Evolutionary conservation across 2,329 filamentous ascomycete species (phyloP), one percentile per base, ranked within the genome.

Genomic region (Plectosphaerella plurivora): DNA sequence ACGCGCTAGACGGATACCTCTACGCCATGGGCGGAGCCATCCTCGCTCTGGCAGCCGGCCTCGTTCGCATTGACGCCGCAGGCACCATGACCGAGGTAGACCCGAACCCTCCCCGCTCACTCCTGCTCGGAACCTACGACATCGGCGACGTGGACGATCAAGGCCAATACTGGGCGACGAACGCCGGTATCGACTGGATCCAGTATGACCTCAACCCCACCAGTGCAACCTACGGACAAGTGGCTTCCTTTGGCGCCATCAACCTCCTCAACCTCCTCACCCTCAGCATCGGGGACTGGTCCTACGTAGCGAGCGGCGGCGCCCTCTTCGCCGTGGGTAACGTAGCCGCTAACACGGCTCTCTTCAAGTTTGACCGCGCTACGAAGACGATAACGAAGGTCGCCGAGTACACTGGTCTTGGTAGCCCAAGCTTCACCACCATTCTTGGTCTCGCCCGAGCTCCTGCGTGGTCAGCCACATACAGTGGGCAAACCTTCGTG

Each of bases 111-210:
- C 39, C 52, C 37, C 28, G 28, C 28, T 10, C 28, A 9, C 28
- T 33, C 28, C 6, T 35, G 49, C 10, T 42, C 16, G 4, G 39
- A 28, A 16, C 12, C 53, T 59, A 57, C 42, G 55, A 58, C 25
- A 8, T 51, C 6, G 62, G 60, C 7, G 61, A 63, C 15, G 49
- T 64, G 39, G 62, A 64, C 47, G 53, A 57, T 33, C 45, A 53
- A 14, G 50, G 45, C 9, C 54, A 59, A 16, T 60, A 51, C 48
- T 60, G 59, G 59, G 46, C 37, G 18, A 53, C 56, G 1, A 48
- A 53, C 3, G 50, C 45, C 15, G 59, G 58, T 14, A 18, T 33
- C 14, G 52, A 55, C 24, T 60, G 39, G 39, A 50, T 57, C 35
- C 52, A 61, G 51, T 54, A 57, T 22, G 59, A 61, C 50, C 39